phyloP scores from a whole-genome alignment of 257 asterid species.

The Nemophila menziesii region DNA sequence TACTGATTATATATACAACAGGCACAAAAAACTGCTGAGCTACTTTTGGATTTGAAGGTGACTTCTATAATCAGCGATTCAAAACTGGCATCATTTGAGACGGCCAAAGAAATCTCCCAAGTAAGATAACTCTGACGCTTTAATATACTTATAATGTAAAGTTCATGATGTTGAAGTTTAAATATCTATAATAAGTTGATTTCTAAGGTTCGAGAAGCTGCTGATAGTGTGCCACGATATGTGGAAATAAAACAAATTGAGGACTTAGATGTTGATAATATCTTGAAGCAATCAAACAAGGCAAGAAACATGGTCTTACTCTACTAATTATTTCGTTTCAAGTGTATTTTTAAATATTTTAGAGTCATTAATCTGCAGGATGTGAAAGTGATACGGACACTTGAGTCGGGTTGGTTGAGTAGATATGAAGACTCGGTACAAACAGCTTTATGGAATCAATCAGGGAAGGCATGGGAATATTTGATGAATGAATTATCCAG shows the following conservation, averaged over 20 bases:
- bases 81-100: slow-evolving; percentile 53
- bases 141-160: not conserved
- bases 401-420: slow-evolving; percentile 46
- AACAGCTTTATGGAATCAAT: slow-evolving; percentile 49
- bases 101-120: slow-evolving; percentile 60
- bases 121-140: slow-evolving; percentile 27
- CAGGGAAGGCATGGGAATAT: slow-evolving; percentile 58
- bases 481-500: slow-evolving; percentile 39
- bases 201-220: slow-evolving; percentile 99
- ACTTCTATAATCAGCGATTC: slow-evolving; percentile 51
- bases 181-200: slow-evolving; percentile 22
- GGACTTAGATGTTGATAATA: slow-evolving; percentile 45
- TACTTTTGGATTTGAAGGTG: slow-evolving; percentile 72
- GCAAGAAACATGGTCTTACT: slow-evolving; percentile 24
- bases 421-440: slow-evolving; percentile 34
- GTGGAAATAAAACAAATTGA: slow-evolving; percentile 49
- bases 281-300: slow-evolving; percentile 40
- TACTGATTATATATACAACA: slow-evolving; percentile 16
- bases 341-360: no score
- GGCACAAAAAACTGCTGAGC: slow-evolving; percentile 92
- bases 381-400: slow-evolving; percentile 18
- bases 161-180: slow-evolving; percentile 5
- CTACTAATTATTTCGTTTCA: not conserved
- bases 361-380: slow-evolving; percentile 21
- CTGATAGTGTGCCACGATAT: slow-evolving; percentile 65